Base-by-base conservation (phyloP, 225 moss, liverwort and hornwort genomes). In the Ulota crispa region DNA sequence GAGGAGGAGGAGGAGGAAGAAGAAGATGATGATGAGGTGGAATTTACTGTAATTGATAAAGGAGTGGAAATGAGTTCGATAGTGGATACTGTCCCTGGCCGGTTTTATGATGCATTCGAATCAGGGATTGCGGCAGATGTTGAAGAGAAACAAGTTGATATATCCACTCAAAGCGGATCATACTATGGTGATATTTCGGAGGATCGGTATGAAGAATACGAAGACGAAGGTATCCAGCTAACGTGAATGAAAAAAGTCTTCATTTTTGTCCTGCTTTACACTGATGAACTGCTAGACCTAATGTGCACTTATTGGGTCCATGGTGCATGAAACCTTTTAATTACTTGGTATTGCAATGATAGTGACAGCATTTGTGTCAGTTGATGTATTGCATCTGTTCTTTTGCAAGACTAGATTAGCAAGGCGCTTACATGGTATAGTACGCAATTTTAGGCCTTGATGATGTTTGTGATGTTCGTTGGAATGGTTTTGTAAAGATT, bases 11-110 rank as follows among this genome's bases (percentile, higher is more conserved):
- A 73, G 26, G 82, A 56, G 15, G 85, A 82, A 3, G 89, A 79
- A 1, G 80, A 84, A 52, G 82, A 83, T 30, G 85, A 64, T 12
- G 88, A 83, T 15, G 88, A 87, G 28, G 69, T 87, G 69, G 82
- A 83, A 72, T 89, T 88, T 76, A 84, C 85, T 60, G 85, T 91
- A 78, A 86, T 91, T 79, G 88, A 88, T 68, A 83, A 88, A 81
- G 91, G 91, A 50, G 85, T 91, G 56, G 91, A 91, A 83, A 63
- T 88, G 72, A 78, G 91, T 43, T 64, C 70, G 30, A 85, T 91
- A 75, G 43, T 84, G 41, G 91, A 91, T 72, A 74, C 78, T 36
- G 72, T 76, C 28, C 62, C 88, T 79, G 72, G 54, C 68, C 81
- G 81, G 47, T 76, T 52, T 75, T 87, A 88, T 45, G 82, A 80